These are phyloP conservation scores for Fusarium brachygibbosum DNA, from an alignment of 2,329 filamentous ascomycete genomes.

Conservation along the genomic window DNA sequence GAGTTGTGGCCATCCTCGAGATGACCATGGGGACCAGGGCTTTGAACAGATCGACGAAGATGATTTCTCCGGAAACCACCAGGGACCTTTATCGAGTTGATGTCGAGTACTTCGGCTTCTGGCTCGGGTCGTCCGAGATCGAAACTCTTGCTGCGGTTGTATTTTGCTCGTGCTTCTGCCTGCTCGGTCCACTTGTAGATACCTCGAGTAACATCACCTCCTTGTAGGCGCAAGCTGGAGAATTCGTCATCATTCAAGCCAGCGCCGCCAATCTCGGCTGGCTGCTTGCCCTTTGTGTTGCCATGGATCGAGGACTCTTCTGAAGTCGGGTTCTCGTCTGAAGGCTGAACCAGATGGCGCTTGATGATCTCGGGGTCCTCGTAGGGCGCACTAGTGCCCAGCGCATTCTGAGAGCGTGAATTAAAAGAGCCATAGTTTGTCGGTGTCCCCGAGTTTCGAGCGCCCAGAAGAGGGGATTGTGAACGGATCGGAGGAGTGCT, in stretches of 20 bases:
- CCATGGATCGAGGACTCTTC: constrained; percentile 63
- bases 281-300: constrained; percentile 67
- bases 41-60: constrained; percentile 79
- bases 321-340: constrained; percentile 61
- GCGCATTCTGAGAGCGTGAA: constrained; percentile 69
- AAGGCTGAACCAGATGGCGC: constrained; percentile 84
- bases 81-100: constrained; percentile 90
- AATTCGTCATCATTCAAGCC: constrained; percentile 82
- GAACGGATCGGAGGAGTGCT: constrained; percentile 67
- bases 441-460: constrained; percentile 63
- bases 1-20: constrained; percentile 54
- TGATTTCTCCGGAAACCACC: constrained; percentile 95
- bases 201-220: constrained; percentile 92
- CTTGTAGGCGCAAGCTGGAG: constrained; percentile 91
- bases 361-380: constrained; percentile 94
- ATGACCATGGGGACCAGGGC: constrained; percentile 60
- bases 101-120: constrained; percentile 84
- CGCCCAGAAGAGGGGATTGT: constrained; percentile 58
- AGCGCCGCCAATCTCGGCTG: constrained; percentile 55
- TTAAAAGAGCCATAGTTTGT: constrained; percentile 91
- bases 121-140: constrained; percentile 81
- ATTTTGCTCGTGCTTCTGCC: constrained; percentile 76
- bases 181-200: constrained; percentile 98
- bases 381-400: constrained; percentile 68
- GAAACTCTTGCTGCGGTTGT: constrained; percentile 90